Conservation (phyloP, 495 filamentous ascomycete genomes). For the Hypoxylon rickii region DNA sequence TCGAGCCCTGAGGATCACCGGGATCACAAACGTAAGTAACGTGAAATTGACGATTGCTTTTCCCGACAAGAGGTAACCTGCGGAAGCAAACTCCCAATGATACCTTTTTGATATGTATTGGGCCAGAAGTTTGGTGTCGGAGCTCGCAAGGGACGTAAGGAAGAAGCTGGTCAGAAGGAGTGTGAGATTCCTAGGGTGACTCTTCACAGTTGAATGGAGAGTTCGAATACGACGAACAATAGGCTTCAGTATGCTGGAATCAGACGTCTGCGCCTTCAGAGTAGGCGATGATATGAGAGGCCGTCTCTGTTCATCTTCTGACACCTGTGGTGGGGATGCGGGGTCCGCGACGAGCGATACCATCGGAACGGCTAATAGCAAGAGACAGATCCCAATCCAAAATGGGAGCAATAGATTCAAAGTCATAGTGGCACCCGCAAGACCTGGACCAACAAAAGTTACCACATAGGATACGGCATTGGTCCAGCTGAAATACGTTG, state of each 20-base stretch:
- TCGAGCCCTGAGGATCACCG: constrained; percentile 34
- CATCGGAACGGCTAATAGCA: constrained; percentile 42
- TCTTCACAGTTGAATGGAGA: constrained; percentile 33
- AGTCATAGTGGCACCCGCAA: constrained; percentile 50
- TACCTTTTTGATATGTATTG: constrained; percentile 52
- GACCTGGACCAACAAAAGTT: constrained; percentile 46
- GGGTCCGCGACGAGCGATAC: constrained; percentile 34
- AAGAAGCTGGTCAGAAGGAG: constrained; percentile 47
- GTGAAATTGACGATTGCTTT: constrained; percentile 52
- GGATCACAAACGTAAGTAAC: constrained; percentile 44
- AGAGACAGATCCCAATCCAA: constrained; percentile 43
- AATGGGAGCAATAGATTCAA: constrained; percentile 45
- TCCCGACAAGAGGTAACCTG: constrained; percentile 49
- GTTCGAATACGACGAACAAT: constrained; percentile 32
- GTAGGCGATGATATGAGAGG: constrained; percentile 40
- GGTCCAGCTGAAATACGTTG: constrained; percentile 51
- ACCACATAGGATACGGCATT: constrained; percentile 48
- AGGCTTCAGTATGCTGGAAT: constrained; percentile 14
- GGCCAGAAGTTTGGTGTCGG: constrained; percentile 51
- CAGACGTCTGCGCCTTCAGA: constrained; percentile 28
- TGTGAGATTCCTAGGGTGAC: constrained; percentile 39
- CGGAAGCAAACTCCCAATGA: constrained; percentile 44
- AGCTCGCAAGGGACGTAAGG: constrained; percentile 50
- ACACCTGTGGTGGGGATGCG: not conserved
- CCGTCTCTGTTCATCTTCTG: constrained; percentile 32